phyloP scores from a whole-genome alignment of 192 early-diverging fungal species.

The Funneliformis geosporum region DNA sequence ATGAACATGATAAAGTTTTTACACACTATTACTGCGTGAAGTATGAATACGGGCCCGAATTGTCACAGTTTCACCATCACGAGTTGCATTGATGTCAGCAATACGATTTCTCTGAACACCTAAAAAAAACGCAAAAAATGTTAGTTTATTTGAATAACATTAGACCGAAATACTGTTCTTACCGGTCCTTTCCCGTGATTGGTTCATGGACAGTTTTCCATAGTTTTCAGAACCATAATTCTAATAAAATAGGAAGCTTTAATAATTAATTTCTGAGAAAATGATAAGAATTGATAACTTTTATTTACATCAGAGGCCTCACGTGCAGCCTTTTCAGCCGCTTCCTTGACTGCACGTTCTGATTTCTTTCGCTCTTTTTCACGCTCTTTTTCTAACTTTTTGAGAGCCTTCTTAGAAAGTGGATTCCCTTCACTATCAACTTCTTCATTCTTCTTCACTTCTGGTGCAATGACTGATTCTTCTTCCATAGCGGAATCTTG shows the following conservation, averaged over 20 bases:
- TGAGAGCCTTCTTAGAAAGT: conserved; percentile 86
- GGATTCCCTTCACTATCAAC: conserved; percentile 78
- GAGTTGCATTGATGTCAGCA: conserved; percentile 57
- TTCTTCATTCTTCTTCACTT: background rate
- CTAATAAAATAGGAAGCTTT: conserved; percentile 27
- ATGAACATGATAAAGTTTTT: background rate
- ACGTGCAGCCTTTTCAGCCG: conserved; percentile 67
- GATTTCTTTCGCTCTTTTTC: conserved; percentile 63
- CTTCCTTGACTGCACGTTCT: conserved; percentile 65
- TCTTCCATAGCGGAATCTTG: no score
- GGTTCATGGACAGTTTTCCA: conserved; percentile 85
- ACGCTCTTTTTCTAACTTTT: conserved; percentile 91
- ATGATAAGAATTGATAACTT: background rate
- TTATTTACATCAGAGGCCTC: conserved; percentile 53
- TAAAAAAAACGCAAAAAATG: conserved; percentile 1
- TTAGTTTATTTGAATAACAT: background rate
- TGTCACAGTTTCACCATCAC: conserved; percentile 74
- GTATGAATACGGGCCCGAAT: conserved; percentile 91
- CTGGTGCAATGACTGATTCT: no score
- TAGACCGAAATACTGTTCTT: conserved; percentile 7
- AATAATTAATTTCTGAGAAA: background rate
- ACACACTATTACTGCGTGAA: conserved; percentile 77
- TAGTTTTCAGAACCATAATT: conserved; percentile 86
- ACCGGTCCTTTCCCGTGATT: conserved; percentile 76
- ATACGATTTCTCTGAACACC: conserved; percentile 37